Evolutionary conservation across 139 green algal species (phyloP), one percentile per base, ranked within the genome.

Genomic region (Closterium sp.): DNA sequence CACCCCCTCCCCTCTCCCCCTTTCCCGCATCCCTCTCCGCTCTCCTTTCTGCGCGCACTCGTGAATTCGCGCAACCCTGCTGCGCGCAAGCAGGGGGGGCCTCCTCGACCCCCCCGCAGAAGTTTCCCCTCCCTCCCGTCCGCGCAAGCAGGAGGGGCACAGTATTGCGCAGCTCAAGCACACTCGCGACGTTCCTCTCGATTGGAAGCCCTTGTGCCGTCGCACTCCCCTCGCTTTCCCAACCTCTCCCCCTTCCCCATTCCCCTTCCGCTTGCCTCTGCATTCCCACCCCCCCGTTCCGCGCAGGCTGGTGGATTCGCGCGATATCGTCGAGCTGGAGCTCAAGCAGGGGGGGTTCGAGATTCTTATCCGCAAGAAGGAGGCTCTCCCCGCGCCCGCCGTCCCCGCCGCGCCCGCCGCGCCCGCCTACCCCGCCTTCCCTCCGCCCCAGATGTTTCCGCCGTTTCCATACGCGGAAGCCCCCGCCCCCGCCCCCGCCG

Each of bases 311-410:
- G 97, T 99, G 38, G 94, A 99, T 92, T 95, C 97, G 45, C 98
- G 97, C 21, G 98, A 99, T 94, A 98, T 99, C 89, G 97, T 99
- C 27, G 98, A 99, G 95, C 95, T 99, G 79, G 97, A 98, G 93
- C 92, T 99, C 13, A 98, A 98, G 93, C 97, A 97, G 95, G 98
- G 98, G 94, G 93, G 95, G 27, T 98, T 99, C 96, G 97, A 96
- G 93, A 95, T 99, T 79, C 95, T 95, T 24, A 95, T 99, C 38
- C 87, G 88, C 79, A 95, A 95, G 90, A 91, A 94, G 88, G 93
- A 95, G 42, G 93, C 93, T 0, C 93, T 92, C n/a, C 29, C 42
- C 28, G 29, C 50, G 0, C 50, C 50, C 50, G 50, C 50, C 0
- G 13, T 10, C 50, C 50, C 50, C 50, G 13, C 50, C 50, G 50